Conservation (phyloP, 495 filamentous ascomycete genomes). For the Barbatosphaeria neglecta region DNA sequence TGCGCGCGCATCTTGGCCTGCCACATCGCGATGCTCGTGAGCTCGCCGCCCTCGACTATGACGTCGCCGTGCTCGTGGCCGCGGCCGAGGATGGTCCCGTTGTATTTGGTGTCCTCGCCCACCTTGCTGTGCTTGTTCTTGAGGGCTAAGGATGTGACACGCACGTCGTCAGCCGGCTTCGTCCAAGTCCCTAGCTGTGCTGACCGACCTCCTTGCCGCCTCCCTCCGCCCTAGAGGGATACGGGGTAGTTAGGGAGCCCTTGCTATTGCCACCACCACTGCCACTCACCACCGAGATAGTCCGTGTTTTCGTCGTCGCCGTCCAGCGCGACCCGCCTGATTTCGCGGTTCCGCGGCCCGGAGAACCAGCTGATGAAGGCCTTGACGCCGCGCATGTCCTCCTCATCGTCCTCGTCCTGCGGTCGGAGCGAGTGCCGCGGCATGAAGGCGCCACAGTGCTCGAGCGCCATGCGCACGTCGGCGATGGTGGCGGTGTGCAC, state of each 20-base stretch:
- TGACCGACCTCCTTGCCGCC: no score
- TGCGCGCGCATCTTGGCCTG: constrained; percentile 17
- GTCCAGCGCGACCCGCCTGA: constrained; percentile 47
- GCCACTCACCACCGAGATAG: constrained; percentile 50
- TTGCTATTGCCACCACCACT: neutral
- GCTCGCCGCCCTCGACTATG: constrained; percentile 58
- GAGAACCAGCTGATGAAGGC: constrained; percentile 63
- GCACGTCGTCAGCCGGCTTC: neutral
- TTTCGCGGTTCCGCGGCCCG: constrained; percentile 57
- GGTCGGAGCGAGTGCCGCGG: constrained; percentile 39
- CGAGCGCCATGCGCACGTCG: constrained; percentile 72
- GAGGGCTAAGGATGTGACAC: constrained; percentile 30
- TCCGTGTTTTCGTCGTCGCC: constrained; percentile 45
- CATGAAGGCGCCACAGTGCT: constrained; percentile 58
- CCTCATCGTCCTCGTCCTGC: constrained; percentile 29
- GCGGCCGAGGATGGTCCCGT: constrained; percentile 67
- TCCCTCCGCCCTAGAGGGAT: no score
- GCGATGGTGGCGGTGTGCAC: constrained; percentile 39
- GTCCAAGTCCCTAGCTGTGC: constrained; percentile 2
- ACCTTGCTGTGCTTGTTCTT: constrained; percentile 81
- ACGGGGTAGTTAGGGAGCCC: no score
- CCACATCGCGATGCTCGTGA: constrained; percentile 60
- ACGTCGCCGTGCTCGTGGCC: constrained; percentile 53
- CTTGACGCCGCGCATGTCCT: constrained; percentile 65
- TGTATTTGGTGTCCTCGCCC: constrained; percentile 64